Percentiles rank a stretch among this genome's conserved stretches.
Evolutionary conservation across 2,329 filamentous ascomycete genomes (phyloP).

Genomic region (Aspergillus sp.): DNA sequence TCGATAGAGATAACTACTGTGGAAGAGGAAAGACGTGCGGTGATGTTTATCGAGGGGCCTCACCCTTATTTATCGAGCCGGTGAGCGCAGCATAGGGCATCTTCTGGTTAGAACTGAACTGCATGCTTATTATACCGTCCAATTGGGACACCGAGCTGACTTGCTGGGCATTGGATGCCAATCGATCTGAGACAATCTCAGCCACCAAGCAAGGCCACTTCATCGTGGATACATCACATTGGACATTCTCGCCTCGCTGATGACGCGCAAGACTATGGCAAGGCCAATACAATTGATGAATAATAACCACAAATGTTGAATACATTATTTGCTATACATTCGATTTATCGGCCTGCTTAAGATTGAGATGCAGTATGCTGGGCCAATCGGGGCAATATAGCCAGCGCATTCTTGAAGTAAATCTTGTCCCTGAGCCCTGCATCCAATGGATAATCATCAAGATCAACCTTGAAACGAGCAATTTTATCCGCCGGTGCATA

Average conservation of each 20-base stretch:
- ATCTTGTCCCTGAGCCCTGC: too few species aligned
- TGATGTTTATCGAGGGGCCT: background rate
- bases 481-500: too few species aligned
- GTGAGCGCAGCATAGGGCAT: background rate
- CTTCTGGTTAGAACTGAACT: background rate
- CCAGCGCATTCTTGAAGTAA: too few species aligned
- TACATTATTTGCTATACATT: too few species aligned
- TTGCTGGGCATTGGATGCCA: background rate
- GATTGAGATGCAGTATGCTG: too few species aligned
- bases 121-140: background rate
- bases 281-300: too few species aligned
- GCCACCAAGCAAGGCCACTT: background rate
- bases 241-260: background rate
- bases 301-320: too few species aligned
- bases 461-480: too few species aligned
- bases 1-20: background rate
- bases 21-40: background rate
- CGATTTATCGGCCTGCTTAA: too few species aligned
- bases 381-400: too few species aligned
- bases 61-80: background rate
- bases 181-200: background rate
- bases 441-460: too few species aligned
- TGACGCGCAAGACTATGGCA: background rate
- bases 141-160: background rate
- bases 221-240: background rate